phyloP scores from a whole-genome alignment of 1,139 yeast species.

The Komagataea norvegica region DNA sequence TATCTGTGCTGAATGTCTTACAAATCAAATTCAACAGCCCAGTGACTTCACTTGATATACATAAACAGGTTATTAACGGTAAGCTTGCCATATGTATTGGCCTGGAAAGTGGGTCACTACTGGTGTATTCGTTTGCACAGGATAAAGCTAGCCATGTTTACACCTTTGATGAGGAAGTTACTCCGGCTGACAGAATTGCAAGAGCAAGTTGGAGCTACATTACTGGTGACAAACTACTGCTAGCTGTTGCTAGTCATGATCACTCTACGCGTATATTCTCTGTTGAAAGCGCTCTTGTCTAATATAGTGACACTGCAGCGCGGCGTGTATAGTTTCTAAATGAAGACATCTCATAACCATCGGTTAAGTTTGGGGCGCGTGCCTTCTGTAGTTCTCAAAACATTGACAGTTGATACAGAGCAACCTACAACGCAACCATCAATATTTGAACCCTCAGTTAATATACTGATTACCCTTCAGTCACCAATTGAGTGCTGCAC shows the following conservation, averaged over 20 bases:
- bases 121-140: constrained; percentile 29
- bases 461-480: too few relatives aligned
- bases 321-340: too few relatives aligned
- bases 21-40: constrained; percentile 46
- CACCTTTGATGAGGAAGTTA: constrained; percentile 34
- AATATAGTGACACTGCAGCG: too few relatives aligned
- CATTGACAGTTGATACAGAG: too few relatives aligned
- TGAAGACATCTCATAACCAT: too few relatives aligned
- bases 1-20: constrained; percentile 26
- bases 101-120: constrained; percentile 57
- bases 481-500: too few relatives aligned
- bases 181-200: constrained; percentile 59
- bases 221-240: constrained; percentile 26
- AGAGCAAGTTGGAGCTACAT: constrained; percentile 52
- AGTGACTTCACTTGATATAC: constrained; percentile 69
- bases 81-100: constrained; percentile 57
- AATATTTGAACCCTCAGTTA: too few relatives aligned
- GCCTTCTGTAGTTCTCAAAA: too few relatives aligned
- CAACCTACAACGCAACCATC: too few relatives aligned
- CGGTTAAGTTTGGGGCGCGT: too few relatives aligned
- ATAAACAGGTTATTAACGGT: constrained; percentile 28
- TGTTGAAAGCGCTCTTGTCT: constrained; percentile 3
- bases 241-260: constrained; percentile 72
- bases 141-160: constrained; percentile 29
- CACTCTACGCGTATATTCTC: constrained; percentile 58